Evolutionary conservation across 352 stramenopile species (phyloP).

Genomic region (Globisporangium paddicum): DNA sequence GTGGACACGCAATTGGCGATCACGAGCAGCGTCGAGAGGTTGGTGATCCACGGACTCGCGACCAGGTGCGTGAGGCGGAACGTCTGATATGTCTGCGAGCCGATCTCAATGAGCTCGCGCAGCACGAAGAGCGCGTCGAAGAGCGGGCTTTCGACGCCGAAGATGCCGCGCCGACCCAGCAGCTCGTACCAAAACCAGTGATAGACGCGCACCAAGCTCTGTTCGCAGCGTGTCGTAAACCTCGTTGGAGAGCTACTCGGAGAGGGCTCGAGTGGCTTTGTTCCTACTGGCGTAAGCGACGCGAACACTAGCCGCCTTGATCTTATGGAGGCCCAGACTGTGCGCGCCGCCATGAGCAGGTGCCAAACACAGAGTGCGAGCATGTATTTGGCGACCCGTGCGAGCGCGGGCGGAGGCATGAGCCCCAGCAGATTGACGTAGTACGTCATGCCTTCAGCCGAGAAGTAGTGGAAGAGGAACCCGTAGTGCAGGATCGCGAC

Average conservation of each 20-base stretch:
- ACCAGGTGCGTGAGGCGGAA: constrained; percentile 8
- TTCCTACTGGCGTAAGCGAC: not conserved
- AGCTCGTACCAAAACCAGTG: constrained; percentile 9
- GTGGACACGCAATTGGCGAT: constrained; percentile 10
- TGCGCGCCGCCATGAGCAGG: constrained; percentile 3
- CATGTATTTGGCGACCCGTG: not conserved
- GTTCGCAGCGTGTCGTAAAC: not conserved
- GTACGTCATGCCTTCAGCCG: constrained; percentile 3
- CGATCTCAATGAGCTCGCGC: constrained; percentile 13
- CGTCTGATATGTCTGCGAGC: constrained; percentile 9
- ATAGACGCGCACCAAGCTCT: not conserved
- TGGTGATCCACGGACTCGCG: constrained; percentile 10
- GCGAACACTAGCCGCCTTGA: constrained; percentile 1
- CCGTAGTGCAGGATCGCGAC: constrained; percentile 1
- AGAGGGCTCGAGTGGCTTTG: not conserved
- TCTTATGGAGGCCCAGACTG: constrained; percentile 2
- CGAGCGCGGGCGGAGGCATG: not conserved
- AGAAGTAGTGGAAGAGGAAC: constrained; percentile 1
- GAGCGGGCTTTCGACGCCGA: constrained; percentile 11
- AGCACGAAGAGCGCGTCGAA: constrained; percentile 12
- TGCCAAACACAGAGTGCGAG: constrained; percentile 5
- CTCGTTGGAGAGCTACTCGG: not conserved
- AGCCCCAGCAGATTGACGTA: constrained; percentile 5
- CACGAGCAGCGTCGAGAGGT: constrained; percentile 10
- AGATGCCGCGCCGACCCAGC: constrained; percentile 9